Evolutionary conservation across 2,329 filamentous ascomycete genomes (phyloP).

Genomic region (Penicillium sp.): DNA sequence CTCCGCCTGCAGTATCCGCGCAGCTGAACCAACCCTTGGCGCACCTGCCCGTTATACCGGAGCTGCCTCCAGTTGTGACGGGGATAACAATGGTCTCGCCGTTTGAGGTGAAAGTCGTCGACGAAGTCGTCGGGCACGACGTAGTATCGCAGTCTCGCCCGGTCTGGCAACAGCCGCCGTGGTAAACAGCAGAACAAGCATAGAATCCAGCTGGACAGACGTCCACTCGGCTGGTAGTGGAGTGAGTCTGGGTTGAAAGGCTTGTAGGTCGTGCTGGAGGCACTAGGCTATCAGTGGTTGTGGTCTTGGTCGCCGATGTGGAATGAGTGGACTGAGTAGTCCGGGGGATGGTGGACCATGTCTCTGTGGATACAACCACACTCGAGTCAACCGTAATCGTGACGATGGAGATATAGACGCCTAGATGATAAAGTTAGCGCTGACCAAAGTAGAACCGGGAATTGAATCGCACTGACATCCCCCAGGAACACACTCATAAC

Average conservation of each 20-base stretch:
- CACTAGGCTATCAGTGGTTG: constrained; percentile 33
- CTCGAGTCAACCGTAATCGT: constrained; percentile 36
- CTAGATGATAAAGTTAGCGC: constrained; percentile 14
- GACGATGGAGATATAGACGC: constrained; percentile 33
- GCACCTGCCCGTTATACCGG: constrained; percentile 51
- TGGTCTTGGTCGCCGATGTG: constrained; percentile 26
- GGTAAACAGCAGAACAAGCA: constrained; percentile 74
- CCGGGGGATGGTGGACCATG: constrained; percentile 27
- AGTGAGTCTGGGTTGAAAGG: constrained; percentile 33
- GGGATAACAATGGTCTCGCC: constrained; percentile 68
- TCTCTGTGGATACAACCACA: constrained; percentile 29
- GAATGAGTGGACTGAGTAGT: constrained; percentile 23
- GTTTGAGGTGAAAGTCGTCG: constrained; percentile 60
- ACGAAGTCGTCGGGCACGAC: constrained; percentile 66
- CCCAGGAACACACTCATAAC: constrained; percentile 53
- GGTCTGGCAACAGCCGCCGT: constrained; percentile 81
- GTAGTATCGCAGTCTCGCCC: constrained; percentile 78
- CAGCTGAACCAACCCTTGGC: constrained; percentile 75
- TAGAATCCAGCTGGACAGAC: constrained; percentile 88
- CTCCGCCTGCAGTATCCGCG: constrained; percentile 62
- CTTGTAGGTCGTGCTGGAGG: constrained; percentile 40
- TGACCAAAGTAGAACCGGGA: background rate
- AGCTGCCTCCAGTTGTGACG: constrained; percentile 35
- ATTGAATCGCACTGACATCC: constrained; percentile 45
- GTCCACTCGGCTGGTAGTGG: constrained; percentile 27